phyloP scores from a whole-genome alignment of 2,329 filamentous ascomycete species.

The Cordyceps tenuipes region DNA sequence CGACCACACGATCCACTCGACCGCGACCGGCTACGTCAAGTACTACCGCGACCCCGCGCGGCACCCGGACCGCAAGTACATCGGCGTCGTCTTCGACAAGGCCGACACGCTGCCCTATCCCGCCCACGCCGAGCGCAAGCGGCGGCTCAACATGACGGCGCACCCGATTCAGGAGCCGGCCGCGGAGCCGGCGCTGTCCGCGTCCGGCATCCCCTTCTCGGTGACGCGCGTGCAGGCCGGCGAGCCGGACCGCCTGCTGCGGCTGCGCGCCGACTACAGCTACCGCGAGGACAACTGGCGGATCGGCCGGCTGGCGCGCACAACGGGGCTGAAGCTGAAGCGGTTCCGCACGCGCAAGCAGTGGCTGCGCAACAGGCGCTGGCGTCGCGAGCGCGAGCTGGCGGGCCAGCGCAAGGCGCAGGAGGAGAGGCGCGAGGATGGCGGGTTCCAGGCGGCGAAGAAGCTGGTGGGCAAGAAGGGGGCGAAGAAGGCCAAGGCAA shows the following conservation, averaged over 20 bases:
- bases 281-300: slow-evolving; percentile 54
- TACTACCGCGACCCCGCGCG: slow-evolving; percentile 85
- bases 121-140: slow-evolving; percentile 61
- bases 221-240: slow-evolving; percentile 33
- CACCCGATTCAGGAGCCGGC: slow-evolving; percentile 34
- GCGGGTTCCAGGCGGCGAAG: slow-evolving; percentile 18
- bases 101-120: slow-evolving; percentile 72
- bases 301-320: slow-evolving; percentile 45
- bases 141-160: slow-evolving; percentile 66
- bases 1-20: slow-evolving; percentile 91
- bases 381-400: slow-evolving; percentile 34
- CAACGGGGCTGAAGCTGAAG: slow-evolving; percentile 41
- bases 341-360: slow-evolving; percentile 43
- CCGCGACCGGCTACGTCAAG: slow-evolving; percentile 80
- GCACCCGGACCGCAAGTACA: slow-evolving; percentile 86
- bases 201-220: slow-evolving; percentile 43
- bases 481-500: slow-evolving; percentile 25
- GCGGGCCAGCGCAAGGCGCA: slow-evolving; percentile 33
- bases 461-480: slow-evolving; percentile 28
- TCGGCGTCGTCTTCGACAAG: slow-evolving; percentile 84
- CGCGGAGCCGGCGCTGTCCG: slow-evolving; percentile 32
- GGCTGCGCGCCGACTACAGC: slow-evolving; percentile 45
- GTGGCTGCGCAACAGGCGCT: slow-evolving; percentile 36
- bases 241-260: slow-evolving; percentile 39
- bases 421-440: slow-evolving; percentile 21